Evolutionary conservation across 352 stramenopile species (phyloP).

Genomic region (Pythium periplocum): DNA sequence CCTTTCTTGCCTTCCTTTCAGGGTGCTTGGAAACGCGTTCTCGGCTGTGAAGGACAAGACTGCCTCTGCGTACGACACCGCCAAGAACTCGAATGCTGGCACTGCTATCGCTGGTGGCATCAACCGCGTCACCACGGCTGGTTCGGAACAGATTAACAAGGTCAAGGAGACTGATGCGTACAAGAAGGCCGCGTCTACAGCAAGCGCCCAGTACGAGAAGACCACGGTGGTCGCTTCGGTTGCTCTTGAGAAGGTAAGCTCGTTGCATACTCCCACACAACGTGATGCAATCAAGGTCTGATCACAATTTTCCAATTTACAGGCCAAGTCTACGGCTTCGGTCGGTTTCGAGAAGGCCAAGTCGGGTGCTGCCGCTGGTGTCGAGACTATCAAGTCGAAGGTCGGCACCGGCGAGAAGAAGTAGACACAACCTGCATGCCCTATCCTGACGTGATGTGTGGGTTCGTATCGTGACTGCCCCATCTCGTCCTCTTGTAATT

Average conservation of each 20-base stretch:
- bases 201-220: slow-evolving; percentile 50
- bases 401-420: slow-evolving; percentile 54
- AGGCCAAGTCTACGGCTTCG: slow-evolving; percentile 59
- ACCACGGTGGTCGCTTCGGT: slow-evolving; percentile 62
- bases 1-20: slow-evolving; percentile 13
- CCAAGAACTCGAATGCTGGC: slow-evolving; percentile 75
- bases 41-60: slow-evolving; percentile 74
- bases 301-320: neutral
- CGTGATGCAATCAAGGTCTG: no score
- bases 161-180: slow-evolving; percentile 82
- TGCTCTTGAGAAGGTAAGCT: slow-evolving; percentile 57
- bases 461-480: no score
- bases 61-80: slow-evolving; percentile 55
- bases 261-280: no score
- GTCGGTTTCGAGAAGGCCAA: slow-evolving; percentile 79
- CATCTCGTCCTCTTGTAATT: no score
- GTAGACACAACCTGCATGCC: neutral
- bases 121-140: slow-evolving; percentile 49
- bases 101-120: slow-evolving; percentile 58
- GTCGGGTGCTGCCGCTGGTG: slow-evolving; percentile 50
- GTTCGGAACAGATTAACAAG: slow-evolving; percentile 74
- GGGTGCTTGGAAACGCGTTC: slow-evolving; percentile 63
- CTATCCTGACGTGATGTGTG: no score
- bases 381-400: slow-evolving; percentile 79
- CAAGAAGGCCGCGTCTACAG: slow-evolving; percentile 72